A percentile compares a stretch with the other conserved stretches of the same genome.
Conservation (phyloP, 257 asterid genomes). For the Linaria vulgaris region DNA sequence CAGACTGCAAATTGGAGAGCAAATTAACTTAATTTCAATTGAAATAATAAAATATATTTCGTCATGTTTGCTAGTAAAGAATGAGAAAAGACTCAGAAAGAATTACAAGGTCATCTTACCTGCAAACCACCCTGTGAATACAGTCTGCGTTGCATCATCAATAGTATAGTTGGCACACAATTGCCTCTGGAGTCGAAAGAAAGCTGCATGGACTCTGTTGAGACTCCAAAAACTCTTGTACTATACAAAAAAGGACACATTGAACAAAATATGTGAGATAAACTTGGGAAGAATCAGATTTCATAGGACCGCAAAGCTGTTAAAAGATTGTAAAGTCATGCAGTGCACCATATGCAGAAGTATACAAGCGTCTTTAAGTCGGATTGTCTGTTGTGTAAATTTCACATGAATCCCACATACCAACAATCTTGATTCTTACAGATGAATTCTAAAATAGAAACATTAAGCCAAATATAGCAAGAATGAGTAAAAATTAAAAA, state of each 20-base stretch:
- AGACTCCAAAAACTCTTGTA: constrained; percentile 88
- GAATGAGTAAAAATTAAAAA: no score
- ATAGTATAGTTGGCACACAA: constrained; percentile 76
- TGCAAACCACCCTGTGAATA: constrained; percentile 76
- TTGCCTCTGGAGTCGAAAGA: constrained; percentile 83
- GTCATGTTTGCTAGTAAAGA: background rate
- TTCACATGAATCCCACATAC: no score
- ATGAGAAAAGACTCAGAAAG: background rate
- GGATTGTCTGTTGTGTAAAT: no score
- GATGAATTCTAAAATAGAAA: no score
- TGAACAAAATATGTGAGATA: background rate
- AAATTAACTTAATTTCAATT: background rate
- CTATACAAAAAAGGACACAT: constrained; percentile 31
- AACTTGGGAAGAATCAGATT: background rate
- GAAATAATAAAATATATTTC: background rate
- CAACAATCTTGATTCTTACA: no score
- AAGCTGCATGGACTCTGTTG: constrained; percentile 94
- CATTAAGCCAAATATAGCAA: no score
- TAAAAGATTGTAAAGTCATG: no score
- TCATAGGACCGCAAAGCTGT: background rate
- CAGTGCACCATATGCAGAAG: no score
- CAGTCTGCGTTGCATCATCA: constrained; percentile 87
- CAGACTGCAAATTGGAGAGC: constrained; percentile 42
- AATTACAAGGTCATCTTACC: constrained; percentile 36
- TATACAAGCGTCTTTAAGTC: no score